Evolutionary conservation across 768 basidiomycete genomes (phyloP), one percentile per base, ranked within the genome.

Genomic region (Tulasnella sp.): DNA sequence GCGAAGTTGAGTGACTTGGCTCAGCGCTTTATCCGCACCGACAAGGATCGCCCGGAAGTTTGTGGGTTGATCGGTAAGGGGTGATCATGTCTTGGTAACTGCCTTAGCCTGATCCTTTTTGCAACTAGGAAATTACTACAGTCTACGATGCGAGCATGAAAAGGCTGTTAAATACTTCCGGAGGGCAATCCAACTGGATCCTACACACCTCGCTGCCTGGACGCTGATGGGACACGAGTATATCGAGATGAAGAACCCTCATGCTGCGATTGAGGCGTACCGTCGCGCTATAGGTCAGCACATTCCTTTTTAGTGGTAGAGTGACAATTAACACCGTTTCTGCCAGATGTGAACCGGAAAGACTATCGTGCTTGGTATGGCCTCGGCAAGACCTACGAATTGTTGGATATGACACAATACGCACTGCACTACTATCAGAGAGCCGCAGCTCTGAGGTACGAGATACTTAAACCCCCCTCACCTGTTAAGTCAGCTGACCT

Each of bases 281-380:
- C 91, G 98, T 78, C 91, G 96, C 84, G 98, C 98, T 77, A 92
- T 99, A 81, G 96, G 97, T 96, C 86, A 69, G 79, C 93, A 86
- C n/a, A 41, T 74, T 4, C 16, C 72, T 42, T 48, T 28, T 46
- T 41, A 40, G 9, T 8, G 44, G 54, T 69, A 37, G 72, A 69
- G 69, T 58, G 48, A 34, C 28, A 14, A 78, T 28, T 82, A 80
- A 50, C 76, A 75, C 80, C 75, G 60, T 40, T 41, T 20, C 81
- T 2, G 20, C 7, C 80, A 98, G 97, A 99, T 84, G 93, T 98
- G 82, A 97, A 97, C 84, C 90, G 95, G 78, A 98, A 98, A 85
- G 98, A 99, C 86, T 98, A 98, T 84, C 88, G 97, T 80, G 97
- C 97, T 8, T 99, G 98, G 98, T 98, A 97, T 86, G 98, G 98